Conservation (phyloP, 2,329 filamentous ascomycete genomes). For the Paecilomyces sp. region DNA sequence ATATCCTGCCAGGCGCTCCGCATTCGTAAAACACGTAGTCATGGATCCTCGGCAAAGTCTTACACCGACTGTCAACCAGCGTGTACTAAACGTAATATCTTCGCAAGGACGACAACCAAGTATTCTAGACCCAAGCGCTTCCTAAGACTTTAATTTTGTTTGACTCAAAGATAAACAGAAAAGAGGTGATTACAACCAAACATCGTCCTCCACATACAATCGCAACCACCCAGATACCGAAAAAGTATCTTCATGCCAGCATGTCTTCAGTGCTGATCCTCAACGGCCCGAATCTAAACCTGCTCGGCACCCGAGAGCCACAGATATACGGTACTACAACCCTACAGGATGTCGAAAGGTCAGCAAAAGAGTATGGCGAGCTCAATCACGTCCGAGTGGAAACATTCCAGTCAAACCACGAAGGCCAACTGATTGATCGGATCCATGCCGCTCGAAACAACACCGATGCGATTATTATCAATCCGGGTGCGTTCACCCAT, state of each 20-base stretch:
- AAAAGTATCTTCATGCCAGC: background rate
- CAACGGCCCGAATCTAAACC: constrained; percentile 78
- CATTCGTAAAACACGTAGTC: background rate
- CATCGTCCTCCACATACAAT: background rate
- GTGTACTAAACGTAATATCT: background rate
- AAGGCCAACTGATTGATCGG: constrained; percentile 66
- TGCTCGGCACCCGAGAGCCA: constrained; percentile 68
- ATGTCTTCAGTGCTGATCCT: constrained; percentile 56
- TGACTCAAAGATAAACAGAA: too few relatives aligned
- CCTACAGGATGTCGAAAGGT: constrained; percentile 52
- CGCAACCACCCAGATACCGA: background rate
- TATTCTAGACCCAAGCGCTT: background rate
- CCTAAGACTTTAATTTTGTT: background rate
- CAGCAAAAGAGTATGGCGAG: constrained; percentile 44
- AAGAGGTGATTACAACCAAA: background rate
- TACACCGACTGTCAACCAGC: background rate
- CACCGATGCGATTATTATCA: constrained; percentile 61
- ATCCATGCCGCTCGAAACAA: constrained; percentile 59
- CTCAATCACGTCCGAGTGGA: constrained; percentile 45
- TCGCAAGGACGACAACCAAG: background rate
- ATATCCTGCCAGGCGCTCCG: background rate
- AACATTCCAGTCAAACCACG: constrained; percentile 69
- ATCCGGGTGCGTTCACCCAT: constrained; percentile 68
- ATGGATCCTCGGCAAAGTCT: background rate
- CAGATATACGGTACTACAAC: constrained; percentile 65